Conservation (phyloP, 2,329 filamentous ascomycete species). For the Chlorencoelia australis region DNA sequence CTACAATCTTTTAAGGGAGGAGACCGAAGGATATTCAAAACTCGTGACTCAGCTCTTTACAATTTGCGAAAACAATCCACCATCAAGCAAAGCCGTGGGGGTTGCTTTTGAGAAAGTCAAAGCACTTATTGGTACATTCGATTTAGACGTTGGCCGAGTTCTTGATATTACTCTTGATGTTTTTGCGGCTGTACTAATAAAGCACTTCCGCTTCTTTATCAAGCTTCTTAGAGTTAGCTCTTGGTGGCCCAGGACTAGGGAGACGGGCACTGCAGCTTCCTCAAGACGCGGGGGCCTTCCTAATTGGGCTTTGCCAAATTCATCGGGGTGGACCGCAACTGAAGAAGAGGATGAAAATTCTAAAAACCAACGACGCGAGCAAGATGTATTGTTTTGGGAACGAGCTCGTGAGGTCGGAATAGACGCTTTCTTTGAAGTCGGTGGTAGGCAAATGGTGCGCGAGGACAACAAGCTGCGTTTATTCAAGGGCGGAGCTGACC, state of each 20-base stretch:
- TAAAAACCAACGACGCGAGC: slow-evolving; percentile 44
- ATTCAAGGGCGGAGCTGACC: slow-evolving; percentile 29
- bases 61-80: slow-evolving; percentile 65
- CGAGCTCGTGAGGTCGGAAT: slow-evolving; percentile 67
- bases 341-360: slow-evolving; percentile 59
- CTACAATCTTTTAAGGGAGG: slow-evolving; percentile 90
- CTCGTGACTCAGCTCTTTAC: slow-evolving; percentile 93
- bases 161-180: slow-evolving; percentile 92
- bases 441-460: slow-evolving; percentile 56
- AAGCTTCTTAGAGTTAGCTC: slow-evolving; percentile 86
- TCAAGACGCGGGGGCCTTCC: slow-evolving; percentile 56
- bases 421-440: slow-evolving; percentile 82
- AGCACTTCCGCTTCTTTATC: slow-evolving; percentile 88
- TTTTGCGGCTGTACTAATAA: slow-evolving; percentile 85
- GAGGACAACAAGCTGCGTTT: slow-evolving; percentile 40
- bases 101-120: slow-evolving; percentile 88
- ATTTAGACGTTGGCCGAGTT: slow-evolving; percentile 89
- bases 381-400: slow-evolving; percentile 74
- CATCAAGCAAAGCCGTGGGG: slow-evolving; percentile 66
- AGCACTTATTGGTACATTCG: slow-evolving; percentile 90
- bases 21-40: slow-evolving; percentile 95
- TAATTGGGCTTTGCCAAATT: slow-evolving; percentile 71
- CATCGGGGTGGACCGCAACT: slow-evolving; percentile 48
- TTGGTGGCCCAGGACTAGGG: slow-evolving; percentile 77
- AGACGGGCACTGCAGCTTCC: slow-evolving; percentile 34